Percentiles rank a stretch among this genome's conserved stretches.
Conservation (phyloP, 257 asterid species). For the Solanum gandarillasii region DNA sequence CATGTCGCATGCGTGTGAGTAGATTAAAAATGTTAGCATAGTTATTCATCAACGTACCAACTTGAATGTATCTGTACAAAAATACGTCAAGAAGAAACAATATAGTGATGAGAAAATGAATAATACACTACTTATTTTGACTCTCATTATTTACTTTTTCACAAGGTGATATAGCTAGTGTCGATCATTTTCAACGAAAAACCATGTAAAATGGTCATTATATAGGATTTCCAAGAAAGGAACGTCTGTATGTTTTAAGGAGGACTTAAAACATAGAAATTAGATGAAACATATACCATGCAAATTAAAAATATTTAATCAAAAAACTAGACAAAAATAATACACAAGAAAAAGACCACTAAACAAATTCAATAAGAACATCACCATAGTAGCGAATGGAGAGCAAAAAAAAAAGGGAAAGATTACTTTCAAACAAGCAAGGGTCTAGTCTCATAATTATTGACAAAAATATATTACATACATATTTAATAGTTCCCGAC, state of each 20-base stretch:
- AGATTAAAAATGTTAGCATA: no score
- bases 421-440: neutral
- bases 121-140: neutral
- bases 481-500: constrained; percentile 78
- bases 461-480: constrained; percentile 21
- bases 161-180: neutral
- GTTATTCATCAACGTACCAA: no score
- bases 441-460: neutral
- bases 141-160: neutral
- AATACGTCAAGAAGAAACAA: neutral
- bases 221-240: neutral
- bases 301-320: no score
- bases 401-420: neutral
- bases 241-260: neutral
- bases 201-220: neutral
- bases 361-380: neutral
- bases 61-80: no score
- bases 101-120: neutral
- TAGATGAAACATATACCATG: neutral
- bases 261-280: neutral
- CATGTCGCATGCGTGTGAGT: no score
- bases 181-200: neutral
- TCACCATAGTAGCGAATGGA: neutral
- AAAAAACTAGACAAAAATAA: no score
- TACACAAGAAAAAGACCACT: neutral